Evolutionary conservation across 352 stramenopile species (phyloP).

Genomic region (Phytophthora pini): DNA sequence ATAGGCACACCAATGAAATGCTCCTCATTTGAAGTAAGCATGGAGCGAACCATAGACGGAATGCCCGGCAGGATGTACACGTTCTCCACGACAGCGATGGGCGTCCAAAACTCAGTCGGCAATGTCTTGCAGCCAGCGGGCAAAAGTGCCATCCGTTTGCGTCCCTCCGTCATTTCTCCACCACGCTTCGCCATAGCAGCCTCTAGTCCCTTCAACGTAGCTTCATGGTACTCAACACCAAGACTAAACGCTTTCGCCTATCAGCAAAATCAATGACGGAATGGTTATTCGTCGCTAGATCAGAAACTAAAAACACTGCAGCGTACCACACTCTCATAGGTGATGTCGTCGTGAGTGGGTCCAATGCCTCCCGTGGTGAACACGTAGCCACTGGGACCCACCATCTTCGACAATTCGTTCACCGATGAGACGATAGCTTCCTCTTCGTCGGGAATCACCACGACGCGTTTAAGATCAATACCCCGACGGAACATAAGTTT

Average conservation of each 20-base stretch:
- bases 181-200: conserved; percentile 44
- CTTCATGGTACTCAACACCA: conserved; percentile 71
- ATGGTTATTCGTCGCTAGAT: conserved; percentile 1
- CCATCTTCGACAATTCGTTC: conserved; percentile 73
- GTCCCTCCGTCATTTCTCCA: conserved; percentile 65
- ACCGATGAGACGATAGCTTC: conserved; percentile 79
- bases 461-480: conserved; percentile 78
- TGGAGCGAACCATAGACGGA: conserved; percentile 80
- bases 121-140: conserved; percentile 65
- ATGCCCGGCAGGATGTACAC: conserved; percentile 89
- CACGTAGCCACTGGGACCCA: conserved; percentile 81
- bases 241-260: conserved; percentile 81
- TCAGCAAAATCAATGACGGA: conserved; percentile 9
- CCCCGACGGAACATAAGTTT: conserved; percentile 84
- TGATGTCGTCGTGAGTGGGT: conserved; percentile 89
- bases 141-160: conserved; percentile 77
- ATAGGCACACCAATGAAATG: conserved; percentile 84
- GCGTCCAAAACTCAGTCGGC: conserved; percentile 68
- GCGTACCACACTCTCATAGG: conserved; percentile 81
- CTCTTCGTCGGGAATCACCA: conserved; percentile 83
- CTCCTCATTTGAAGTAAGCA: conserved; percentile 82
- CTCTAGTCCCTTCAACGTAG: conserved; percentile 67
- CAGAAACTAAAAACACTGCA: background rate
- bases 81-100: conserved; percentile 80
- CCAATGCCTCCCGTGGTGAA: conserved; percentile 87